Evolutionary conservation across 768 basidiomycete genomes (phyloP).

Genomic region (Hebeloma cylindrosporum): DNA sequence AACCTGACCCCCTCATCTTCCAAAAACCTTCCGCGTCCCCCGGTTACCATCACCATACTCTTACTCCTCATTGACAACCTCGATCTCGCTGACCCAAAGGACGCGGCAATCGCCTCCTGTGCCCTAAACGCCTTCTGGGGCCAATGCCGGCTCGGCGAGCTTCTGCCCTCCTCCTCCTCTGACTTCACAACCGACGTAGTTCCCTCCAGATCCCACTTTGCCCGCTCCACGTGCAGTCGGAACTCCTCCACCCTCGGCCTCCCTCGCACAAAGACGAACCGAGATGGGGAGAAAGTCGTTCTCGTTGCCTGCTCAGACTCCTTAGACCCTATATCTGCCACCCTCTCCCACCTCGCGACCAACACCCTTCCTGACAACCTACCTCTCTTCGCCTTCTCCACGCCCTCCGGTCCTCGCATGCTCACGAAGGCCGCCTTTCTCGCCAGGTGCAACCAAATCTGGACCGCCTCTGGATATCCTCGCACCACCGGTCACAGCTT

Average conservation of each 20-base stretch:
- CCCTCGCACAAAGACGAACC: constrained; percentile 25
- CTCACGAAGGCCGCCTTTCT: constrained; percentile 23
- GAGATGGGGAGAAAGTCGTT: constrained; percentile 20
- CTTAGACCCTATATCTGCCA: constrained; percentile 19
- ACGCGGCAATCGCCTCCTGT: constrained; percentile 23
- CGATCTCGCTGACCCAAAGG: constrained; percentile 16
- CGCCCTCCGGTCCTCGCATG: not conserved
- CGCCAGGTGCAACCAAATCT: constrained; percentile 26
- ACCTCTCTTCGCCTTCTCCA: constrained; percentile 18
- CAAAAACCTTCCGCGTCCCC: constrained; percentile 14
- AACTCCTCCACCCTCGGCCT: constrained; percentile 22
- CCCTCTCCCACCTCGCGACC: constrained; percentile 14
- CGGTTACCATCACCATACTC: constrained; percentile 24
- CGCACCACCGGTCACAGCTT: constrained; percentile 30
- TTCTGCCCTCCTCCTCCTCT: constrained; percentile 17
- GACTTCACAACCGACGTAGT: constrained; percentile 5
- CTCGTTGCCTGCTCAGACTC: constrained; percentile 13
- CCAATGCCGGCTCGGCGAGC: constrained; percentile 32
- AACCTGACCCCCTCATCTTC: constrained; percentile 25
- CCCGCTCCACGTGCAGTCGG: not conserved
- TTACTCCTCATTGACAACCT: constrained; percentile 14
- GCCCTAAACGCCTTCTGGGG: constrained; percentile 33
- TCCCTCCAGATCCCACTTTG: constrained; percentile 5
- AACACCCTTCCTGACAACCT: constrained; percentile 6
- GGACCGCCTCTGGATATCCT: constrained; percentile 17